These are phyloP conservation scores for Colletotrichum echinochloae DNA, from an alignment of 2,329 filamentous ascomycete genomes.

Conservation along the genomic window DNA sequence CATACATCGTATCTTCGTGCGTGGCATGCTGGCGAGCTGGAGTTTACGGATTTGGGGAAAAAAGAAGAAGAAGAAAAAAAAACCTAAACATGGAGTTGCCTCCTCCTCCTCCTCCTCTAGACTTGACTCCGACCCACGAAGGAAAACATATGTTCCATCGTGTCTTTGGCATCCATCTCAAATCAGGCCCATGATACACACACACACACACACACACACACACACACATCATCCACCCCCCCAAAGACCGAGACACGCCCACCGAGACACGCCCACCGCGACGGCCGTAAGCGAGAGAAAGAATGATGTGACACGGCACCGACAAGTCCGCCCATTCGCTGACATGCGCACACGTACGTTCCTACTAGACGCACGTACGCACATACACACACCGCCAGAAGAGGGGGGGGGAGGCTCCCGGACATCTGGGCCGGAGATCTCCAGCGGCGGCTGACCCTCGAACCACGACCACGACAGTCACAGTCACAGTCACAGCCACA, in stretches of 20 bases:
- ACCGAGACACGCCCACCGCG: too few relatives aligned
- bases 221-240: neutral
- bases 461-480: neutral
- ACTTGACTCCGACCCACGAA: too few relatives aligned
- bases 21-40: neutral
- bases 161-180: neutral
- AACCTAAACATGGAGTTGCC: neutral
- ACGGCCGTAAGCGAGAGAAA: neutral
- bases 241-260: neutral
- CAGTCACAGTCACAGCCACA: neutral
- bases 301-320: neutral
- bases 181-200: too few relatives aligned
- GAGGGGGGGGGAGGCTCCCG: neutral
- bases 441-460: neutral
- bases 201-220: neutral
- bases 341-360: neutral
- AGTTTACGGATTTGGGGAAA: neutral
- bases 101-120: neutral
- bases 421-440: slow-evolving; percentile 18
- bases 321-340: neutral
- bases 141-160: neutral
- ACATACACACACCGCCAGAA: neutral
- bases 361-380: neutral
- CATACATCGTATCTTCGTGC: too few relatives aligned
- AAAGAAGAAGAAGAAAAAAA: neutral